Conservation (phyloP, 2,329 filamentous ascomycete species). For the Colletotrichum noveboracense region DNA sequence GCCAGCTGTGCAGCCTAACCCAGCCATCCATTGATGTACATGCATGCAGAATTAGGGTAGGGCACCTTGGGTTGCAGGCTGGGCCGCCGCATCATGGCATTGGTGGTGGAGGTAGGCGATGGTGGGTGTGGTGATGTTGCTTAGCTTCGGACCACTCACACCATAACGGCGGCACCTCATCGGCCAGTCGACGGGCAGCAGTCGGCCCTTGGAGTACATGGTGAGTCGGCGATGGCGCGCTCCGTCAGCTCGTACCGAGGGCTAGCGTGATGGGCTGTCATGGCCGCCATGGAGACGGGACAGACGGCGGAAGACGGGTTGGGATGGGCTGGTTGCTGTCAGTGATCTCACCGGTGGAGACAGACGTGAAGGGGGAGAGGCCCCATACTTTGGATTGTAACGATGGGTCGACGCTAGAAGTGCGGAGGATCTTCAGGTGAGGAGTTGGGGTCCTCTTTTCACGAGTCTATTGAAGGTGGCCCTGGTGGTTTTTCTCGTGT, state of each 20-base stretch:
- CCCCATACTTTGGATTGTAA: neutral
- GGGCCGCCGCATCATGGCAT: neutral
- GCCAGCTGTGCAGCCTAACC: neutral
- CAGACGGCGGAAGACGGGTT: neutral
- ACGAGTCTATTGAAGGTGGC: neutral
- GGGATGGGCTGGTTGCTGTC: neutral
- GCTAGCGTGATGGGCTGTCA: neutral
- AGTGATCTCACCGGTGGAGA: conserved; percentile 4
- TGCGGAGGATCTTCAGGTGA: neutral
- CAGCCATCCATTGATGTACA: neutral
- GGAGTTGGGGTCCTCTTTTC: neutral
- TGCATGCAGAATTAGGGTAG: neutral
- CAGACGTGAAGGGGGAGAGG: neutral
- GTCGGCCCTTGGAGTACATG: neutral
- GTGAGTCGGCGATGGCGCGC: neutral
- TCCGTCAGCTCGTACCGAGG: neutral
- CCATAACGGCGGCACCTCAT: neutral
- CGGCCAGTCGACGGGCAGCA: neutral
- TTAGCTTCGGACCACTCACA: neutral
- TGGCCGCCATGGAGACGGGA: neutral
- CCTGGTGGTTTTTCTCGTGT: neutral
- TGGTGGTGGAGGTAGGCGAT: neutral
- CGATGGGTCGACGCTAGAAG: neutral
- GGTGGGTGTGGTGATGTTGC: neutral
- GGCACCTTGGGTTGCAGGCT: neutral